Base-by-base conservation (phyloP, 2,329 filamentous ascomycete species). In the Fusarium sp. region DNA sequence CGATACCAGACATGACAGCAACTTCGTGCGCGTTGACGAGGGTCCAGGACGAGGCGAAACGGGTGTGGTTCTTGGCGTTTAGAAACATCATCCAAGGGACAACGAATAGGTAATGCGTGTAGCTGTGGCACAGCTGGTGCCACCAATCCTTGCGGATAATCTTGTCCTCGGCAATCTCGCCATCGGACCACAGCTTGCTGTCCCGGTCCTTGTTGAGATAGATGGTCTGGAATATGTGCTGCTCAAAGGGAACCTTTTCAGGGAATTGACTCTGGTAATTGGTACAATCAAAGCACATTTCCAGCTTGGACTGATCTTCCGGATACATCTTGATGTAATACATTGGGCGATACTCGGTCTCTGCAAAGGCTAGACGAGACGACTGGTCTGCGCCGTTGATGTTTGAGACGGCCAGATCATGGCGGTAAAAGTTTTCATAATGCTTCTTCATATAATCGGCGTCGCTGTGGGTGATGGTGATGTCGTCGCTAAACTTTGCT, bases 201-300 rank as follows among this genome's bases (percentile, higher is more conserved):
- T 63, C 60, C 4, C 60, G 41, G 0, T 63, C 58, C 4, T 59
- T 63, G 29, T 87, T 87, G 2, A 87, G 76, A 62, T 82, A 87
- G 55, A 87, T 87, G 0, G 84, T 76, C 45, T 78, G 75, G 13
- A 82, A 72, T 6, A 82, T 74, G 43, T 76, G 74, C 4, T 61
- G 62, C 3, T 66, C 62, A 2, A 63, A 63, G 0, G 60, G 60
- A 0, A 63, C 60, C n/a, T 63, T 63, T 15, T 63, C 60, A 0
- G 60, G 60, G 0, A 63, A 63, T 35, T 63, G 60, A 15, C 60
- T 63, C n/a, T 63, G 60, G 4, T 63, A 63, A 2, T 63, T 63
- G 5, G 60, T 63, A 6, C 58, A 63, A 4, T 63, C 58, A 2
- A 63, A 63, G 21, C 60, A 63, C 60, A 63, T 63, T 27, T 63